Base-by-base conservation (phyloP, 495 filamentous ascomycete species). In the Talaromyces proteolyticus region DNA sequence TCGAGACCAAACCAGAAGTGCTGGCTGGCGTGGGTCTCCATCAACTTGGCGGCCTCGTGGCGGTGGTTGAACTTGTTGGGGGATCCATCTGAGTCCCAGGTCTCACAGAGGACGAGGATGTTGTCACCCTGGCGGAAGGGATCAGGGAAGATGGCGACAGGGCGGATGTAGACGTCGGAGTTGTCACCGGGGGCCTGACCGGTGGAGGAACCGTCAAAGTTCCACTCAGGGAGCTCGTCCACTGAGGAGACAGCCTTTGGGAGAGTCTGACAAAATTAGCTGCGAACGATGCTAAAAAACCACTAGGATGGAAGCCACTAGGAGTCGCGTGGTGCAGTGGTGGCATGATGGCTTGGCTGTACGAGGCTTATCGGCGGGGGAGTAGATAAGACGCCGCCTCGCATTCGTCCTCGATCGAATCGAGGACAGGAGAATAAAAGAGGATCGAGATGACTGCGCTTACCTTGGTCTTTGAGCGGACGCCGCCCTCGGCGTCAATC, bases 41-140 rank as follows among this genome's bases (percentile, higher is more conserved):
- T 96, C 60, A 96, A 73, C 63, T 89, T 85, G 63, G 78, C 80
- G 58, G 84, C 85, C 56, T 94, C 91, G 60, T 94, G 88, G 54
- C 93, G 89, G 87, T 87, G 84, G 82, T 97, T 98, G 87, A 82
- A 97, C 72, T 93, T 92, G 84, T 98, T 98, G 69, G 93, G 93
- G 58, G 85, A 89, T 65, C 94, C 93, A 76, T 97, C 92, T 60
- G 85, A 71, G 64, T 95, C 90, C 91, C 90, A 97, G 77, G 88
- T 94, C 76, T 98, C 93, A 63, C 82, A 80, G 62, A 98, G 86
- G 52, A 98, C 93, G 57, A 91, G 81, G 68, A 96, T 86, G 79
- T 96, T 96, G 75, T 75, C 78, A 56, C 79, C 80, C 39, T 74
- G 75, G 56, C 93, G 87, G 88, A 96, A 91, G 42, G 93, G 93